These are phyloP conservation scores for Penicillium simplicissimum DNA, from an alignment of 495 filamentous ascomycete species.

Conservation along the genomic window DNA sequence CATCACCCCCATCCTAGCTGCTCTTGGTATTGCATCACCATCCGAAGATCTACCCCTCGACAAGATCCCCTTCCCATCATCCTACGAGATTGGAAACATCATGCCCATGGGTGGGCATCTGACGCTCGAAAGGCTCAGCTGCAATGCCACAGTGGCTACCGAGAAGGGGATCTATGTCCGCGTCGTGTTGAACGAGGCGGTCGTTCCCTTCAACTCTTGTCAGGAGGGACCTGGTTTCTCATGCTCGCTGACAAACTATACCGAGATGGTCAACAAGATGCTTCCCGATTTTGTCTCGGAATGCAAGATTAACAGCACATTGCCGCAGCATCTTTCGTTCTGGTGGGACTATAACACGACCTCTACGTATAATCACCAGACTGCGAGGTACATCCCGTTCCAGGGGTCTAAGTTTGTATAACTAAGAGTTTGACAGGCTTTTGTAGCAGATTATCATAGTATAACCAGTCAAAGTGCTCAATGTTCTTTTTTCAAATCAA, in stretches of 20 bases:
- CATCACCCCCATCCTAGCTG: constrained; percentile 51
- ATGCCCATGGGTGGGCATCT: constrained; percentile 52
- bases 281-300: constrained; percentile 3
- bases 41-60: constrained; percentile 41
- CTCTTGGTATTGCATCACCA: constrained; percentile 49
- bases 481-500: not conserved
- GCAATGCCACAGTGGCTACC: constrained; percentile 36
- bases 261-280: constrained; percentile 3
- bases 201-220: constrained; percentile 15
- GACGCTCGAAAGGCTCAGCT: constrained; percentile 50
- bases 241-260: constrained; percentile 7
- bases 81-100: constrained; percentile 44
- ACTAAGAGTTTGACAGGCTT: not conserved
- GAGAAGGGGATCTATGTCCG: constrained; percentile 24
- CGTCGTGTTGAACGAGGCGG: constrained; percentile 28
- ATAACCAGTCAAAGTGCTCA: not conserved
- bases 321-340: constrained; percentile 4
- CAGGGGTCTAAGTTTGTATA: constrained; percentile 5
- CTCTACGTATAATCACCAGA: not conserved
- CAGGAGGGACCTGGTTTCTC: constrained; percentile 6
- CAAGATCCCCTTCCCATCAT: constrained; percentile 44
- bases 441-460: not conserved
- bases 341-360: constrained; percentile 9
- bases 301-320: constrained; percentile 2
- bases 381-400: constrained; percentile 4